Evolutionary conservation across 805 yeast species (phyloP).

Genomic region (Cyberlindnera mrakii): DNA sequence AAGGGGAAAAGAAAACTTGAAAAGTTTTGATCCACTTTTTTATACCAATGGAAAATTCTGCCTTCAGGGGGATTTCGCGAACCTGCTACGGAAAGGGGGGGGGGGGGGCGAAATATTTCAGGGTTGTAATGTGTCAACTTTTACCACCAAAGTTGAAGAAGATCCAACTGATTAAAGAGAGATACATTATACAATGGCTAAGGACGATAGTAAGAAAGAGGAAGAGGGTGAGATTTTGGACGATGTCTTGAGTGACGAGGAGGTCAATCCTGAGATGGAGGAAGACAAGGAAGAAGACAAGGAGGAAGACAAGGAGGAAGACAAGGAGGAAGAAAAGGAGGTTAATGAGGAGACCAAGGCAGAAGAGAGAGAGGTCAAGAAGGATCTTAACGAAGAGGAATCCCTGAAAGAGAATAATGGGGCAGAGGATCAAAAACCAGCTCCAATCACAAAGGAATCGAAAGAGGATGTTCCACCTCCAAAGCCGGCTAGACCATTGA

Average conservation of each 20-base stretch:
- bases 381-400: conserved; percentile 3
- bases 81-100: too few relatives aligned
- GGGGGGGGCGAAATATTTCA: too few relatives aligned
- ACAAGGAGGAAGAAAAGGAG: conserved; percentile 4
- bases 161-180: too few relatives aligned
- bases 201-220: conserved; percentile 7
- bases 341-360: conserved; percentile 4
- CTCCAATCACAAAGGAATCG: conserved; percentile 2
- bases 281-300: conserved; percentile 4
- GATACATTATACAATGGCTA: too few relatives aligned
- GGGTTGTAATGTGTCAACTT: too few relatives aligned
- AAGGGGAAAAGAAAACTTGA: neutral
- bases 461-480: conserved; percentile 33
- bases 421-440: conserved; percentile 3
- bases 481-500: conserved; percentile 53
- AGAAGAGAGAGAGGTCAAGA: conserved; percentile 5
- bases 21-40: conserved; percentile 6
- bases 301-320: conserved; percentile 5
- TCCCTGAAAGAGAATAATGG: conserved; percentile 4
- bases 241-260: conserved; percentile 15
- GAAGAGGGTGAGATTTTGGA: conserved; percentile 14
- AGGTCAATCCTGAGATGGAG: conserved; percentile 3
- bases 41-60: neutral
- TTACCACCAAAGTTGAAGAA: too few relatives aligned
- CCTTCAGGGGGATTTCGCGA: too few relatives aligned